Base-by-base conservation (phyloP, 805 yeast species). In the Tetrapisispora pingtungensis region DNA sequence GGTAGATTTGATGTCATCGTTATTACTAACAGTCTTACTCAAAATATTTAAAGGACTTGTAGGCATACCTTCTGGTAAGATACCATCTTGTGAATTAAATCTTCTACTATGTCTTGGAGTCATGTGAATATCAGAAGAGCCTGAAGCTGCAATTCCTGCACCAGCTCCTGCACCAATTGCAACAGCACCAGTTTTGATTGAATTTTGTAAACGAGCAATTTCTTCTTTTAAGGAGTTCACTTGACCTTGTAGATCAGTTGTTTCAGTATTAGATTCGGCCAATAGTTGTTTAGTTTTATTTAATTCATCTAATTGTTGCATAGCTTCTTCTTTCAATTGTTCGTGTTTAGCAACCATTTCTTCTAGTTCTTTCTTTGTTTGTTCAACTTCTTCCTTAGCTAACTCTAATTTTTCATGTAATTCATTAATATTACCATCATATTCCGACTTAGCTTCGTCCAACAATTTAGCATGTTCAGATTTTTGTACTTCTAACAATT, bases 251-350 rank as follows among this genome's bases (percentile, higher is more conserved):
- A 81, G 68, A 50, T 83, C 84, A 41, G 73, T 76, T 49, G 80
- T 87, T 54, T 79, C 78, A 7, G 78, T 74, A 50, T 77, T 79
- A 46, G 78, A 74, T 44, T 77, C 77, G 18, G 70, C 65, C 36
- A 82, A 67, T 36, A 75, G 78, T 36, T 70, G 73, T 62, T 76
- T 80, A 1, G 87, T 81, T 30, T 68, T 61, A 43, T 73, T 74
- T 52, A 84, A 71, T 54, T 82, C 81, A 40, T 74, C 79, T 41
- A 84, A 64, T 40, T 80, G 80, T 28, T 69, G 68, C 42, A 68
- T 73, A 2, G 84, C 80, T 51, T 83, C 86, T 49, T 73, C 72
- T 62, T 75, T 81, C 57, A 84, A 67, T 46, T 74, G 73, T 13
- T 74, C 71, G 55, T 83, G 89, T 45, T 78, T 74, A 49, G 72